Conservation (phyloP, 306 rosid species). For the Quercus berberidifolia region DNA sequence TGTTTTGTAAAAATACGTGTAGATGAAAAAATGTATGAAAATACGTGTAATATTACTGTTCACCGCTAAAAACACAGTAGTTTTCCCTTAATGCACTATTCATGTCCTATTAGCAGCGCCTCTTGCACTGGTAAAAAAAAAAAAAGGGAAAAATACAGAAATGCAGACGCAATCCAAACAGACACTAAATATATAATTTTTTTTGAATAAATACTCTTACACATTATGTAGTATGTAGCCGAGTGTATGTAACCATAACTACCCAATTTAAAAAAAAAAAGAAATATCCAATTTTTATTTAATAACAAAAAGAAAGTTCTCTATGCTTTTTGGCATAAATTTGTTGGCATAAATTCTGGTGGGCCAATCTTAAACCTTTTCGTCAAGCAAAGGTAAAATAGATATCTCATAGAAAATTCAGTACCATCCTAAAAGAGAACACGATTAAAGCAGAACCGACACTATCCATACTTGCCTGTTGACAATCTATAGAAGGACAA, state of each 20-base stretch:
- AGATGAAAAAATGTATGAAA: fast-evolving
- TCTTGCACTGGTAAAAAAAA: no score
- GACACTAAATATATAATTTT: no score
- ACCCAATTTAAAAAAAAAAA: no score
- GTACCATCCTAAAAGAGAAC: conserved; percentile 12
- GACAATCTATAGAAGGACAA: conserved; percentile 29
- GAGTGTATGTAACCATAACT: no score
- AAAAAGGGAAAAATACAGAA: no score
- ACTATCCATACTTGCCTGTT: conserved; percentile 42
- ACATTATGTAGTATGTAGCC: no score
- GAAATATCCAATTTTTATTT: no score
- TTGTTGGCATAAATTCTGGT: conserved; percentile 7
- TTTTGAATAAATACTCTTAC: no score
- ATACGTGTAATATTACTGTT: no score
- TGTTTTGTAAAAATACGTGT: fast-evolving
- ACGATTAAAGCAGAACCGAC: conserved; percentile 43
- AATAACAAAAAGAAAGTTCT: background rate
- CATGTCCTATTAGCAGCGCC: fast-evolving
- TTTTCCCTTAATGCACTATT: no score
- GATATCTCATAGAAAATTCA: conserved; percentile 26
- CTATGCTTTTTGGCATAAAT: background rate
- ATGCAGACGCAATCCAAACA: no score
- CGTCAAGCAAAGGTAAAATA: background rate
- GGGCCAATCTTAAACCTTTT: conserved; percentile 26
- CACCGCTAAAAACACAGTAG: no score